Evolutionary conservation across 2,329 filamentous ascomycete species (phyloP).

Genomic region (Berkeleyomyces basicola): DNA sequence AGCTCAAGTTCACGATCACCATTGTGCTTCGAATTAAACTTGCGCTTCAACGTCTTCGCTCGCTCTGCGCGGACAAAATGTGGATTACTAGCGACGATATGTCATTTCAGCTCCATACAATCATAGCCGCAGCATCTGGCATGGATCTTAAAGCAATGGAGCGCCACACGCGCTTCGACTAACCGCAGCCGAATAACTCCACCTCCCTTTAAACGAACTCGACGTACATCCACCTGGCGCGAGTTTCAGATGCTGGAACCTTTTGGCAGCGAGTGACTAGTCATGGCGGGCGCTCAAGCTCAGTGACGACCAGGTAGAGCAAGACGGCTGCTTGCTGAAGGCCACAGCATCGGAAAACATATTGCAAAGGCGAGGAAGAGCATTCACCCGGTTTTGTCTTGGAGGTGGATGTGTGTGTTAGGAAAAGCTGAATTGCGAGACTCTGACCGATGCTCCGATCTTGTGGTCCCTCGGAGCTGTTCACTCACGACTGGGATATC

Average conservation of each 20-base stretch:
- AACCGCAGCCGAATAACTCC: conserved; percentile 2
- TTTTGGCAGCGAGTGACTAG: conserved; percentile 68
- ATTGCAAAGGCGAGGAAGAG: conserved; percentile 85
- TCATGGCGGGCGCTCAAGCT: conserved; percentile 85
- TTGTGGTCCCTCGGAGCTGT: conserved; percentile 87
- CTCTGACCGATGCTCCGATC: conserved; percentile 67
- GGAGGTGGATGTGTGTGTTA: conserved; percentile 74
- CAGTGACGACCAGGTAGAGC: conserved; percentile 84
- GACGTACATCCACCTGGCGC: conserved; percentile 59
- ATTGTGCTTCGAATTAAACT: conserved; percentile 57
- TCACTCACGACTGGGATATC: conserved; percentile 54
- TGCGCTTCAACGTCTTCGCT: conserved; percentile 58
- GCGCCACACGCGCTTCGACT: conserved; percentile 36
- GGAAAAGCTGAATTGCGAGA: conserved; percentile 72
- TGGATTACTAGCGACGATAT: conserved; percentile 95
- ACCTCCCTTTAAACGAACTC: conserved; percentile 31
- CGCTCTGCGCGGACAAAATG: conserved; percentile 83
- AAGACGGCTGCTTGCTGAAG: conserved; percentile 65
- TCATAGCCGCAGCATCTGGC: conserved; percentile 69
- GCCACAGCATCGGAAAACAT: conserved; percentile 79
- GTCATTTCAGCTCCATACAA: conserved; percentile 79
- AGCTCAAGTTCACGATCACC: conserved; percentile 63
- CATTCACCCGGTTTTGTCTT: conserved; percentile 85
- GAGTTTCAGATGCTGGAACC: conserved; percentile 75
- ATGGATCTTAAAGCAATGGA: conserved; percentile 85